Conservation (phyloP, 2,329 filamentous ascomycete genomes). For the Alternaria metachromatica region DNA sequence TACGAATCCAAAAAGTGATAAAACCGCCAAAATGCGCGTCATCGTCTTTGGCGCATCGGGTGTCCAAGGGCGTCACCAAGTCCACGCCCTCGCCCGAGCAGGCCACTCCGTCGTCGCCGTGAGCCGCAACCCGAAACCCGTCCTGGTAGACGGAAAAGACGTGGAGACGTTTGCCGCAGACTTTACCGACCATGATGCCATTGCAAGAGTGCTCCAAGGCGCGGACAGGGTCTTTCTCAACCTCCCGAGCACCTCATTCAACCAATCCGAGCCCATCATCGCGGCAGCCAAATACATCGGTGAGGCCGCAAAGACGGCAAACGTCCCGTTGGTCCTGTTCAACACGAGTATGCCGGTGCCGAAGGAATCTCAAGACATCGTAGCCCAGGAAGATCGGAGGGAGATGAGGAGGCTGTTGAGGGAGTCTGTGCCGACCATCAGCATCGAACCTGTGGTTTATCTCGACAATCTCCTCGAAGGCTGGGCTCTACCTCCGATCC, state of each 20-base stretch:
- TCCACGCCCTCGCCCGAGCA: slow-evolving; percentile 29
- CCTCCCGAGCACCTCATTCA: slow-evolving; percentile 39
- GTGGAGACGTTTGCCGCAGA: slow-evolving; percentile 30
- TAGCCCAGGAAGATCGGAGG: slow-evolving; percentile 38
- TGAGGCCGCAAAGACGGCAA: slow-evolving; percentile 20
- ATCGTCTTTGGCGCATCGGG: slow-evolving; percentile 41
- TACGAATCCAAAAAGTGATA: background rate
- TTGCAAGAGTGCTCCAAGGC: slow-evolving; percentile 22
- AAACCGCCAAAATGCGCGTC: slow-evolving; percentile 25
- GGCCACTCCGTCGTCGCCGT: slow-evolving; percentile 38
- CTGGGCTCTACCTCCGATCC: slow-evolving; percentile 48
- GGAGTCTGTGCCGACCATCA: slow-evolving; percentile 40
- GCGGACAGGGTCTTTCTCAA: slow-evolving; percentile 36
- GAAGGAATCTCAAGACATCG: slow-evolving; percentile 28
- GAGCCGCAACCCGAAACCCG: slow-evolving; percentile 29
- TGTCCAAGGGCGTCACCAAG: slow-evolving; percentile 39
- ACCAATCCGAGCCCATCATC: slow-evolving; percentile 33
- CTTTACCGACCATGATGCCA: slow-evolving; percentile 24
- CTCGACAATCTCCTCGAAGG: slow-evolving; percentile 51
- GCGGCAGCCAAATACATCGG: slow-evolving; percentile 28
- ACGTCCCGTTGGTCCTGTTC: slow-evolving; percentile 32
- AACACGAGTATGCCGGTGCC: slow-evolving; percentile 41
- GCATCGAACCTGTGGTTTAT: slow-evolving; percentile 50
- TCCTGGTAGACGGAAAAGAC: slow-evolving; percentile 17
- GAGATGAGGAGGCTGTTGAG: slow-evolving; percentile 43